Evolutionary conservation across 495 filamentous ascomycete species (phyloP).

Genomic region (Penicillium argentinense): DNA sequence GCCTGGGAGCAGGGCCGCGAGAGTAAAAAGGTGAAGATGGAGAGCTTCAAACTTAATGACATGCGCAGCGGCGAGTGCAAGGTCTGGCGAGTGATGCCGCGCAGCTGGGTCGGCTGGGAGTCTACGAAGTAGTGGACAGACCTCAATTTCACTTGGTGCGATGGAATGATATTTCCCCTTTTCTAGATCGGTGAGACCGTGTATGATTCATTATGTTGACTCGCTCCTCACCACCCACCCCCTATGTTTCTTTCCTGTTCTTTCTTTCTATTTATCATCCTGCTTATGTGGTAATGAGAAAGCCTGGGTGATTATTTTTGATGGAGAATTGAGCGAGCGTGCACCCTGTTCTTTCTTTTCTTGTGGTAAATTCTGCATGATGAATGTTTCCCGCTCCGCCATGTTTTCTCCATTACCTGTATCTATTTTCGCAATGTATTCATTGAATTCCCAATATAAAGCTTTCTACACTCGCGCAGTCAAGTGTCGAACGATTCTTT

Average conservation of each 20-base stretch:
- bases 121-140: slow-evolving; percentile 31
- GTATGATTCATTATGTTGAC: slow-evolving; percentile 22
- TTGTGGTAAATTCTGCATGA: slow-evolving; percentile 24
- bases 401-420: slow-evolving; percentile 22
- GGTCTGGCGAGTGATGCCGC: slow-evolving; percentile 94
- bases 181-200: slow-evolving; percentile 18
- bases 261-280: slow-evolving; percentile 8
- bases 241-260: slow-evolving; percentile 12
- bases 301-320: slow-evolving; percentile 17
- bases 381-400: slow-evolving; percentile 13
- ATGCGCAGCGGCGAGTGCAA: slow-evolving; percentile 92
- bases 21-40: slow-evolving; percentile 89
- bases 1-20: slow-evolving; percentile 96
- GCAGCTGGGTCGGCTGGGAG: slow-evolving; percentile 90
- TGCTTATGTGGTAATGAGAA: slow-evolving; percentile 27
- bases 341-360: slow-evolving; percentile 19
- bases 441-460: slow-evolving; percentile 3
- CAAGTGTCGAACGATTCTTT: no score
- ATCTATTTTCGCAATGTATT: slow-evolving; percentile 28
- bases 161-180: slow-evolving; percentile 10
- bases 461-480: neutral
- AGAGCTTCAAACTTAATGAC: slow-evolving; percentile 92
- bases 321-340: slow-evolving; percentile 33
- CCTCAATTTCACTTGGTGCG: neutral
- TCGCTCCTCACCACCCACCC: slow-evolving; percentile 8